Evolutionary conservation across 1,139 yeast species (phyloP), one percentile per base, ranked within the genome.

Genomic region (Scheffersomyces insectosa): DNA sequence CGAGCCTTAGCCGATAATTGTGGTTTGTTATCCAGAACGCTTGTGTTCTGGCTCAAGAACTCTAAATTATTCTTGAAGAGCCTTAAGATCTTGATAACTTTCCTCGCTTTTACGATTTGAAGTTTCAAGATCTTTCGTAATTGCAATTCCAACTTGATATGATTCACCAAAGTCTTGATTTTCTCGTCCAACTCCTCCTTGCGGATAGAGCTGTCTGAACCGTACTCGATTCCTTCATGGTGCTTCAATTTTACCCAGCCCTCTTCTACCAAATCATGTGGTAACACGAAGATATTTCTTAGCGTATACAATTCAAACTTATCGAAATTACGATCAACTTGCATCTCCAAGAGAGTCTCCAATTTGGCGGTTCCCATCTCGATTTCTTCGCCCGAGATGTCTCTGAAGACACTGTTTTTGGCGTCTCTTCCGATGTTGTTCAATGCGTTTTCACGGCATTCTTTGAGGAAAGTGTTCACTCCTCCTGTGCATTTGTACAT

Each of bases 251-350:
- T 65, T 41, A 90, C 68, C 75, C 80, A 83, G 5, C 95, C 95
- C 6, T 70, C 79, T 11, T 77, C 75, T 1, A 86, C 72, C 36
- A 88, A 67, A n/a, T 85, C 87, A 4, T 65, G 66, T 0, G 97
- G 96, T 11, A 91, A 69, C 9, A 79, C 77, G 44, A 91, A 72
- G 15, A 91, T 80, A 60, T 91, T 91, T 55, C 97, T 67, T 42
- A 89, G 66, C 4, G 88, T 80, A 60, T 90, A 91, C 31, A 90
- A 68, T 67, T 91, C 98, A 57, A 88, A 84, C 61, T 85, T 85
- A 63, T 91, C 97, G 61, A 89, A 90, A 58, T 88, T 87, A 54
- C 76, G 76, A 64, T 90, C 97, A n/a, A 90, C 87, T 3, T 83
- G 77, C 46, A 81, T 79, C 56, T 88, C 96, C 44, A 91, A 60